These are phyloP conservation scores for Aspergillus bridgeri DNA, from an alignment of 495 filamentous ascomycete species.

Conservation along the genomic window DNA sequence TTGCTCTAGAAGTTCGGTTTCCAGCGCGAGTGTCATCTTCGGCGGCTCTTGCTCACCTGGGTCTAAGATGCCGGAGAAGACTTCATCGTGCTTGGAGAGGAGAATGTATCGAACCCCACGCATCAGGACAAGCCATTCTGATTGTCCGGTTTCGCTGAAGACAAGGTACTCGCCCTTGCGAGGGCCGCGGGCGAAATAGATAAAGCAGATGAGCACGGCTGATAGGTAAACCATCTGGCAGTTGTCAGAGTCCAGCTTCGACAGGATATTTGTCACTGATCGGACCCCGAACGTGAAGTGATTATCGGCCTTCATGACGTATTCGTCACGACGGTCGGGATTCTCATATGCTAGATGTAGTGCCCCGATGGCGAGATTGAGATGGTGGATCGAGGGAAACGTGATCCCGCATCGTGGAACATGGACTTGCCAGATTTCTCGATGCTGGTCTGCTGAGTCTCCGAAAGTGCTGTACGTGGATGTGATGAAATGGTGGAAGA, in stretches of 20 bases:
- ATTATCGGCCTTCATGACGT: constrained; percentile 35
- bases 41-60: constrained; percentile 9
- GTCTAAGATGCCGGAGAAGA: constrained; percentile 31
- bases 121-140: constrained; percentile 46
- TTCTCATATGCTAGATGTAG: constrained; percentile 40
- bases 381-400: constrained; percentile 44
- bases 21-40: constrained; percentile 10
- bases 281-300: constrained; percentile 47
- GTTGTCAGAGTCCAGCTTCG: constrained; percentile 33
- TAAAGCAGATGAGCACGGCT: constrained; percentile 41
- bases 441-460: constrained; percentile 5
- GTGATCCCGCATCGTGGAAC: constrained; percentile 40
- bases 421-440: constrained; percentile 35
- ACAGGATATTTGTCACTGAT: constrained; percentile 37
- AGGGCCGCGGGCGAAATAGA: constrained; percentile 45
- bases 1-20: constrained; percentile 21
- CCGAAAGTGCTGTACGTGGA: constrained; percentile 16
- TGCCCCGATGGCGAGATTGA: constrained; percentile 42
- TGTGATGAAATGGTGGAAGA: constrained; percentile 23
- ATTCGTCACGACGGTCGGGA: constrained; percentile 25
- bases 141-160: constrained; percentile 35
- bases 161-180: constrained; percentile 39
- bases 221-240: constrained; percentile 47
- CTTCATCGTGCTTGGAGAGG: constrained; percentile 11
- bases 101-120: constrained; percentile 40